Conservation (phyloP, 1,284 basidiomycete genomes). For the Sporisorium sorghi region DNA sequence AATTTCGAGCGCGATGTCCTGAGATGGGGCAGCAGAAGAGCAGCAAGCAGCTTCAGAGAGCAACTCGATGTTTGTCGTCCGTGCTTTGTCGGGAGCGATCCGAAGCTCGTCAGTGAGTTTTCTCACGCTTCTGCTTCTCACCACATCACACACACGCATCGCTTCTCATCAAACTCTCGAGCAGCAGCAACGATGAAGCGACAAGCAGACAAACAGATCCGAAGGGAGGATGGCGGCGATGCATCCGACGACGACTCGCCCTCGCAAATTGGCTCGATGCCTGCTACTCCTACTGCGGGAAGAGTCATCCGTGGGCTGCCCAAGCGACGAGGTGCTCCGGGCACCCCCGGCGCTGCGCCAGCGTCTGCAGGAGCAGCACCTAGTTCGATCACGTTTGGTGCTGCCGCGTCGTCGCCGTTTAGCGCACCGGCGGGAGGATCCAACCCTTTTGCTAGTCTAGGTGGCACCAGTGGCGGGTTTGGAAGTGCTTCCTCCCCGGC, state of each 20-base stretch:
- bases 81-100: slow-evolving; percentile 4
- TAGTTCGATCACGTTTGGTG: slow-evolving; percentile 15
- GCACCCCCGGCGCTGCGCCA: slow-evolving; percentile 21
- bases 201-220: slow-evolving; percentile 50
- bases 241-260: slow-evolving; percentile 43
- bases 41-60: no score
- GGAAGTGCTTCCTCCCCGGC: slow-evolving; percentile 19
- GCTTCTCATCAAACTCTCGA: no score
- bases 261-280: slow-evolving; percentile 27
- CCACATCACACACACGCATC: not conserved
- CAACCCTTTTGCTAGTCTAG: slow-evolving; percentile 36
- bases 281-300: slow-evolving; percentile 33
- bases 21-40: not conserved
- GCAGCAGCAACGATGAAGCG: slow-evolving; percentile 45
- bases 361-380: slow-evolving; percentile 17
- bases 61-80: slow-evolving; percentile 16
- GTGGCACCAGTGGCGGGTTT: slow-evolving; percentile 15
- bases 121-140: slow-evolving; percentile 5
- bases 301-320: slow-evolving; percentile 44
- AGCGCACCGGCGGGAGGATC: slow-evolving; percentile 18
- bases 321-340: slow-evolving; percentile 27
- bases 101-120: not conserved
- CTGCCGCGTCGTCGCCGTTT: slow-evolving; percentile 18
- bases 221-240: slow-evolving; percentile 46
- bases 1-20: slow-evolving; percentile 12